Conservation (phyloP, 2,329 filamentous ascomycete genomes). For the Byssothecium circinans region DNA sequence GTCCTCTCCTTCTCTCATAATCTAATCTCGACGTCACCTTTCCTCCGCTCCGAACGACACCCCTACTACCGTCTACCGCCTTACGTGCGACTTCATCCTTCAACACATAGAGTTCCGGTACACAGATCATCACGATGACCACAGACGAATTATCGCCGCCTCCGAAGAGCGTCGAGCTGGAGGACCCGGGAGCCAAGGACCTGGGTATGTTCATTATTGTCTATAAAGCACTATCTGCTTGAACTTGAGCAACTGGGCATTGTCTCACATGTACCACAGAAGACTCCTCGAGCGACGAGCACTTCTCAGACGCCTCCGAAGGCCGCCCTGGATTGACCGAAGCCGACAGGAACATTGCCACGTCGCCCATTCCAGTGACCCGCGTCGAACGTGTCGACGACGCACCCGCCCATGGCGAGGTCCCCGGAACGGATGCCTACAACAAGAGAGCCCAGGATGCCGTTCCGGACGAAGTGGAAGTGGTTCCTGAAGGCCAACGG, state of each 20-base stretch:
- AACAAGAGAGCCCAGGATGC: conserved; percentile 60
- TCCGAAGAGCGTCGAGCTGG: conserved; percentile 56
- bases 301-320: conserved; percentile 68
- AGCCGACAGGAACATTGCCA: conserved; percentile 43
- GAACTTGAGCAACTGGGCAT: not conserved
- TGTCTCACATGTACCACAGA: conserved; percentile 17
- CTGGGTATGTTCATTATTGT: conserved; percentile 47
- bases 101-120: not conserved
- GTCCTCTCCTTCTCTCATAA: not conserved
- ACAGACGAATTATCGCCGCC: conserved; percentile 54
- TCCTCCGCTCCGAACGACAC: not conserved
- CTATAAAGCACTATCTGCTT: not conserved
- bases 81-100: not conserved
- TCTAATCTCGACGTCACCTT: not conserved
- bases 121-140: conserved; percentile 30
- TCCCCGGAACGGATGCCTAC: conserved; percentile 64
- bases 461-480: conserved; percentile 65
- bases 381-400: conserved; percentile 65
- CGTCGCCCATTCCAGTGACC: conserved; percentile 62
- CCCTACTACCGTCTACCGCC: not conserved
- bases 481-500: conserved; percentile 50
- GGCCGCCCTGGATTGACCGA: conserved; percentile 45
- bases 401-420: conserved; percentile 60
- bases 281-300: conserved; percentile 59
- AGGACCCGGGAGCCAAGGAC: conserved; percentile 60